Base-by-base conservation (phyloP, 192 early-diverging fungal genomes). In the Fimicolochytrium jonesii region DNA sequence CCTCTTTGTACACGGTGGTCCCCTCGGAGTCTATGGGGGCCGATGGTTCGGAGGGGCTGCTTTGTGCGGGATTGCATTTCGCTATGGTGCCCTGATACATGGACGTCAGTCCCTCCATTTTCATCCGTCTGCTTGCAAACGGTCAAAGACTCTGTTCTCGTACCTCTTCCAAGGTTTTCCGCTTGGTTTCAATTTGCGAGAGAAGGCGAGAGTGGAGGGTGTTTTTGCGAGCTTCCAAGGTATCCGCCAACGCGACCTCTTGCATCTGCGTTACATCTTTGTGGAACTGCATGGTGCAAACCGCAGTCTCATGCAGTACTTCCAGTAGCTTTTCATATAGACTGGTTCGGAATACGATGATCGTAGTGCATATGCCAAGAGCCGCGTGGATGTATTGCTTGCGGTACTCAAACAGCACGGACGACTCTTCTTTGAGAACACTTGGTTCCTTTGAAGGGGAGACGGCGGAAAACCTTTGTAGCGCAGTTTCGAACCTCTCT, bases 401-500 rank as follows among this genome's bases (percentile, higher is more conserved):
- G 41, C 82, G 77, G 13, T 82, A 61, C 46, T 88, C 87, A 50
- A 75, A 86, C 23, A 87, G 64, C 41, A 86, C 80, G 17, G 48
- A 50, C 48, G 15, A 15, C 15, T 71, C 65, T 63, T 89, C 88
- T 39, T 81, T 64, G 13, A 89, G 51, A 15, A 84, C 78, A 37
- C 78, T 82, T 26, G 84, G 58, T 72, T 89, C 88, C 41, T 88
- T 89, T 45, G 77, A 75, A 23, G 82, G 76, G 36, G 80, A 82
- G 23, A 85, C 70, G 20, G 66, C 52, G 20, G 71, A 74, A 49
- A 88, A 89, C 61, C 75, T 79, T 10, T 68, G 58, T 11, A 88
- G 61, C 23, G 80, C 82, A 26, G 64, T 82, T 71, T 89, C 88
- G 56, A 88, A 88, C 37, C 71, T 72, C 54, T 83, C 68, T 58